These are phyloP conservation scores for Ambrosia hybrid DNA, from an alignment of 140 eudicot genomes.

Conservation along the genomic window DNA sequence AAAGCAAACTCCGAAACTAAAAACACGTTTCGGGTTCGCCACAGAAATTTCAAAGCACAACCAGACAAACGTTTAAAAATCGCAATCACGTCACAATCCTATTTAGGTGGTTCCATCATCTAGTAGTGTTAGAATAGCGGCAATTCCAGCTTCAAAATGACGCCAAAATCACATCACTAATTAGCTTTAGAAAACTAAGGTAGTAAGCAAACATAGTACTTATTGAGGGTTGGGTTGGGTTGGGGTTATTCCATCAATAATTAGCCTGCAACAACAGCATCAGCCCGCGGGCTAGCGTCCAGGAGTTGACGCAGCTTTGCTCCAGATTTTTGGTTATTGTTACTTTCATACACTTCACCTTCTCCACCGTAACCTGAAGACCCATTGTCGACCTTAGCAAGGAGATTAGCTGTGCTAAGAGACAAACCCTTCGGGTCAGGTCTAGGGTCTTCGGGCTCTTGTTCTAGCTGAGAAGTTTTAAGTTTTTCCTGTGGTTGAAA, in stretches of 20 bases:
- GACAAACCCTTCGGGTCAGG: slow-evolving; percentile 31
- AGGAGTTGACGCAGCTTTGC: slow-evolving; percentile 80
- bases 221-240: not conserved
- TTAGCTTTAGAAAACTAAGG: slow-evolving; percentile 27
- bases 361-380: slow-evolving; percentile 52
- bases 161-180: slow-evolving; percentile 62
- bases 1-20: slow-evolving; percentile 47
- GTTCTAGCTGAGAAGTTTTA: slow-evolving; percentile 36
- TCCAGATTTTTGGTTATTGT: slow-evolving; percentile 48
- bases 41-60: slow-evolving; percentile 37
- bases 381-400: slow-evolving; percentile 62
- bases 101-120: slow-evolving; percentile 15
- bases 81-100: slow-evolving; percentile 15
- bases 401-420: slow-evolving; percentile 79
- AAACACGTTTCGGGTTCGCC: slow-evolving; percentile 49
- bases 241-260: slow-evolving; percentile 1
- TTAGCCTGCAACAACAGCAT: slow-evolving; percentile 85
- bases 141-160: slow-evolving; percentile 61
- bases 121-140: slow-evolving; percentile 69
- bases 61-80: slow-evolving; percentile 29
- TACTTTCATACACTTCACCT: slow-evolving; percentile 50
- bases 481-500: slow-evolving; percentile 53
- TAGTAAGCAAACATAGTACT: slow-evolving; percentile 22
- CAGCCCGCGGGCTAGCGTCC: slow-evolving; percentile 61
- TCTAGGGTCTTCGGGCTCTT: slow-evolving; percentile 39